Conservation (phyloP, 2,329 filamentous ascomycete genomes). For the Diaporthe citri region DNA sequence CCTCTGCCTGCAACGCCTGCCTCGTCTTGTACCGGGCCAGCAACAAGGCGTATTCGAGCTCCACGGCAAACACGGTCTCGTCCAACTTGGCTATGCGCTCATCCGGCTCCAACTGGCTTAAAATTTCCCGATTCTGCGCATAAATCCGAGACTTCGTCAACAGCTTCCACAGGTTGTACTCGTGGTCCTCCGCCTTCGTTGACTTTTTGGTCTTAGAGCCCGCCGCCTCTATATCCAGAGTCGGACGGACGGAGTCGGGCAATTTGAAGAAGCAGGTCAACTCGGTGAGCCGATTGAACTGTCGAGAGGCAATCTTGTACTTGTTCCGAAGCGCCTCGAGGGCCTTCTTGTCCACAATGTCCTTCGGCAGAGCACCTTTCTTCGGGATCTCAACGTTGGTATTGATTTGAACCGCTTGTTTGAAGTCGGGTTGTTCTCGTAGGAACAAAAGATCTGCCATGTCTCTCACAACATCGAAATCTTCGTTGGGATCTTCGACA, state of each 20-base stretch:
- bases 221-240: conserved; percentile 55
- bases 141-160: conserved; percentile 84
- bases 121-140: conserved; percentile 77
- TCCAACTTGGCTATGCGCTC: conserved; percentile 81
- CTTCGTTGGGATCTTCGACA: conserved; percentile 92
- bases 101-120: conserved; percentile 75
- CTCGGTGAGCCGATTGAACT: conserved; percentile 81
- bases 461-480: conserved; percentile 84
- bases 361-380: conserved; percentile 59
- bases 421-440: conserved; percentile 69
- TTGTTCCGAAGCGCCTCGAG: conserved; percentile 69
- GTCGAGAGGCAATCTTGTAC: conserved; percentile 80
- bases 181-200: conserved; percentile 69
- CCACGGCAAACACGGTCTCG: conserved; percentile 75
- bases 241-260: conserved; percentile 67
- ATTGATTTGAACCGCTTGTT: conserved; percentile 65
- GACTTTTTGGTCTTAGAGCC: conserved; percentile 48
- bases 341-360: conserved; percentile 69
- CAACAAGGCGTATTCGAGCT: conserved; percentile 79
- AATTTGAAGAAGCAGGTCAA: conserved; percentile 78
- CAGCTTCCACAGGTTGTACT: conserved; percentile 79
- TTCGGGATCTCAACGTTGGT: conserved; percentile 62
- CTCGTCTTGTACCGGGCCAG: conserved; percentile 62
- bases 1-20: conserved; percentile 45
- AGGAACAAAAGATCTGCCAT: conserved; percentile 78